Base-by-base conservation (phyloP, 768 basidiomycete genomes). In the Inosperma sp. region DNA sequence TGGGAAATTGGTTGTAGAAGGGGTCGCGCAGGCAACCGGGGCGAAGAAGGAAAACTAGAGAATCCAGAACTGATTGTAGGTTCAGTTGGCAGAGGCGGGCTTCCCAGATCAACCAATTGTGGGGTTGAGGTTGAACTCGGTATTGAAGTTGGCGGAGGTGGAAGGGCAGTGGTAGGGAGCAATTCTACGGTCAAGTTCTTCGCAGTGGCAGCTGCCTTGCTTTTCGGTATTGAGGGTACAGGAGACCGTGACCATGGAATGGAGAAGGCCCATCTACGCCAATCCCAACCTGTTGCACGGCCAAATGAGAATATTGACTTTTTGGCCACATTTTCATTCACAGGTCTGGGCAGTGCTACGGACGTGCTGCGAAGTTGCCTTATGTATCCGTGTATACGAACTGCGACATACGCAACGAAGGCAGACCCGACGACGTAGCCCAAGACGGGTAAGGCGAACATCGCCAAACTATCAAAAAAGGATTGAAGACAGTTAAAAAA, bases 161-260 rank as follows among this genome's bases (percentile, higher is more conserved):
- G 59, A 3, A 57, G 46, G 7, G 53, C 61, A 19, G 59, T 60
- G 3, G 59, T 62, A 7, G 61, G 61, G 14, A 62, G 39, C 8
- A 62, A 37, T 30, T 59, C 61, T 16, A 62, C 49, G 29, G 51
- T 52, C 25, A 56, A 48, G 31, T 53, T 53, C 48, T 56, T 60
- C 26, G n/a, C 31, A 26, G 22, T 21, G 21, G 39, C 25, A 37
- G 51, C 45, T 21, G 40, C 50, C 53, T 54, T 56, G 49, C 33
- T 30, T 41, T 51, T 33, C 4, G 33, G 43, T 41, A 37, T 54
- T 14, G 55, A 33, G 45, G 43, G 51, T 16, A 36, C 35, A 6
- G 55, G 49, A n/a, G 51, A 48, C 34, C 54, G 56, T 42, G 50
- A 31, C 43, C 55, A 54, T 43, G 33, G 34, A 22, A 40, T 12